Percentiles rank a stretch among this genome's conserved stretches.
phyloP scores from a whole-genome alignment of 345 rosid genomes.

The Raphanus raphanistrum region DNA sequence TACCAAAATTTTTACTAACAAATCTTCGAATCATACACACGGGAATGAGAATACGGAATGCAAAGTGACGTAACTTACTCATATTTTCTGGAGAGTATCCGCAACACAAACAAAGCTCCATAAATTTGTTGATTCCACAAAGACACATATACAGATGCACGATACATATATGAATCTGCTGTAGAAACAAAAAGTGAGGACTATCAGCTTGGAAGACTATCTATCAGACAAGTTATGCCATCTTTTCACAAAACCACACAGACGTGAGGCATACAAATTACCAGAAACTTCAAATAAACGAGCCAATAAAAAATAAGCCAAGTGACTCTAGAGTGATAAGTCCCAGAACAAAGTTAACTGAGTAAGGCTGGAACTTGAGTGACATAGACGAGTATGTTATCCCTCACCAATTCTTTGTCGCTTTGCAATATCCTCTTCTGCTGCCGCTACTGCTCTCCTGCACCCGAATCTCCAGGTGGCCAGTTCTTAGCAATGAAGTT shows the following conservation, averaged over 20 bases:
- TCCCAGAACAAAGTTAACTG: constrained; percentile 49
- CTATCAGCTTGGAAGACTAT: neutral
- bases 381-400: constrained; percentile 80
- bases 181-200: neutral
- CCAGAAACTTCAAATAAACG: neutral
- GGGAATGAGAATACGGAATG: neutral
- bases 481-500: constrained; percentile 93
- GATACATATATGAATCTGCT: neutral
- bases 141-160: neutral
- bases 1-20: constrained; percentile 9
- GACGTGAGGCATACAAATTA: neutral
- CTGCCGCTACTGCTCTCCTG: constrained; percentile 58
- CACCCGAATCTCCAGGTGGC: constrained; percentile 63
- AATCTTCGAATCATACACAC: neutral
- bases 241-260: neutral
- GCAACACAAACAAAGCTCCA: constrained; percentile 85
- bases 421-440: constrained; percentile 46
- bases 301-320: neutral
- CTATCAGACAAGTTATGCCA: neutral
- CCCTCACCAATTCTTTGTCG: constrained; percentile 84
- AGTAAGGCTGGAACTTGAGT: constrained; percentile 88
- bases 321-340: constrained; percentile 11
- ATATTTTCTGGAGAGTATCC: constrained; percentile 94
- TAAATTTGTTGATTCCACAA: constrained; percentile 72
- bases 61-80: constrained; percentile 56